Conservation (phyloP, 176 grass and related monocot species). For the barley (Hordeum vulgare) region DNA sequence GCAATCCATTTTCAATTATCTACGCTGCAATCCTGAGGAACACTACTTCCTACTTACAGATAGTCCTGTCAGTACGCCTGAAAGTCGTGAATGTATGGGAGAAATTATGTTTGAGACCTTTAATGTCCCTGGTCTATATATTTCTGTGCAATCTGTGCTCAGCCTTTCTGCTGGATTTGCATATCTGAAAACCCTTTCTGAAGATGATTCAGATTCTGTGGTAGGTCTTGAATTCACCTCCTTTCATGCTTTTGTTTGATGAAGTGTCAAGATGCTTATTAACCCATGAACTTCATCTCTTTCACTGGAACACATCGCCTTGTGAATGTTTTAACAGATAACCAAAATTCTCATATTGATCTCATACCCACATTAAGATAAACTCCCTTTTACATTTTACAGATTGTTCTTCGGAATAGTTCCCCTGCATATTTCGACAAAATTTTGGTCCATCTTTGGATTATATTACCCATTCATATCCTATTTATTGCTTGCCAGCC, state of each 20-base stretch:
- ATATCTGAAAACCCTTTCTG: slow-evolving; percentile 45
- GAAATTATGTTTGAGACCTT: slow-evolving; percentile 99
- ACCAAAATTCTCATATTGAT: not conserved
- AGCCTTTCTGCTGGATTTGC: slow-evolving; percentile 85
- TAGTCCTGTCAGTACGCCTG: slow-evolving; percentile 75
- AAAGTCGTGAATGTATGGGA: slow-evolving; percentile 91
- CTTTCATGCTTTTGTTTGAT: slow-evolving; percentile 9
- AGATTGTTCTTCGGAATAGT: not conserved
- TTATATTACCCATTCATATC: slow-evolving; percentile 4
- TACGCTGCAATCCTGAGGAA: slow-evolving; percentile 87
- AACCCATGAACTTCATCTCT: not conserved
- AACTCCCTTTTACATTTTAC: not conserved
- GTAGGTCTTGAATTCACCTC: slow-evolving; percentile 40
- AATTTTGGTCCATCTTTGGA: not conserved
- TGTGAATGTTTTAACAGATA: not conserved
- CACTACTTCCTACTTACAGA: slow-evolving; percentile 94
- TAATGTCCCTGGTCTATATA: slow-evolving; percentile 91
- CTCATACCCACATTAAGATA: not conserved
- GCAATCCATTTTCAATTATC: slow-evolving; percentile 87
- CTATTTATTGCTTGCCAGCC: not conserved
- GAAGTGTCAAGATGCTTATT: not conserved
- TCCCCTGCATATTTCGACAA: not conserved
- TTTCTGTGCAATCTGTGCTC: slow-evolving; percentile 87
- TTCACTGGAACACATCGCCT: not conserved
- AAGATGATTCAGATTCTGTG: slow-evolving; percentile 35